Base-by-base conservation (phyloP, 2,329 filamentous ascomycete species). In the Peltaster fructicola region DNA sequence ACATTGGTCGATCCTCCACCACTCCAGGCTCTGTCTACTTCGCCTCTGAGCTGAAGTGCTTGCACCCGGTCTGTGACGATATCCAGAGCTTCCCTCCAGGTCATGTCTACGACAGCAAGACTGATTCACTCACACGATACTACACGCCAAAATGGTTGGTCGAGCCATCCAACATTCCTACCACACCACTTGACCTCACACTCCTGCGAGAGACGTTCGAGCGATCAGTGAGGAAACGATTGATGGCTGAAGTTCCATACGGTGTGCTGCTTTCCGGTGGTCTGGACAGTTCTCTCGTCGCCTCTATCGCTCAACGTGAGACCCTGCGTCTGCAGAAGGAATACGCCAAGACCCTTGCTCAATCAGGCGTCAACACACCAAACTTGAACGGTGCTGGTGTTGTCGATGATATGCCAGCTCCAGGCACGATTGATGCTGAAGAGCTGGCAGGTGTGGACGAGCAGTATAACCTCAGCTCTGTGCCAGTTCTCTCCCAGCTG, bases 231-330 rank as follows among this genome's bases (percentile, higher is more conserved):
- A 72, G 85, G 47, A 98, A 98, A 62, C 75, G 88, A 38, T 65
- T 98, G 51, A 98, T 98, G 88, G 88, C 88, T 12, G 88, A 98
- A 56, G 88, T 98, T 17, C 88, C 88, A 9, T 98, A 93, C 51
- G 88, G 88, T 54, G 88, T 98, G 12, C 60, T 98, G 30, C 64
- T 98, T 24, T 98, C 88, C 25, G 88, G 88, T 45, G 88, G 88
- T 41, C 65, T 98, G 25, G 88, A 98, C 55, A 98, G 88, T 22
- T 92, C 81, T 51, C 59, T 98, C 54, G 81, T 93, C 16, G 88
- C 88, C 17, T 73, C 88, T 2, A 95, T 98, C 50, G 85, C 88
- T 11, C 85, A 95, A 58, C 70, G 88, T 30, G 88, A 95, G 57
- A 92, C 80, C 17, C 52, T 81, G 36, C 69, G 79, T 33, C 61